A percentile compares a stretch with the other conserved stretches of the same genome.
These are phyloP conservation scores for Laetiporus sulphureus DNA, from an alignment of 1,284 basidiomycete genomes.

Conservation along the genomic window DNA sequence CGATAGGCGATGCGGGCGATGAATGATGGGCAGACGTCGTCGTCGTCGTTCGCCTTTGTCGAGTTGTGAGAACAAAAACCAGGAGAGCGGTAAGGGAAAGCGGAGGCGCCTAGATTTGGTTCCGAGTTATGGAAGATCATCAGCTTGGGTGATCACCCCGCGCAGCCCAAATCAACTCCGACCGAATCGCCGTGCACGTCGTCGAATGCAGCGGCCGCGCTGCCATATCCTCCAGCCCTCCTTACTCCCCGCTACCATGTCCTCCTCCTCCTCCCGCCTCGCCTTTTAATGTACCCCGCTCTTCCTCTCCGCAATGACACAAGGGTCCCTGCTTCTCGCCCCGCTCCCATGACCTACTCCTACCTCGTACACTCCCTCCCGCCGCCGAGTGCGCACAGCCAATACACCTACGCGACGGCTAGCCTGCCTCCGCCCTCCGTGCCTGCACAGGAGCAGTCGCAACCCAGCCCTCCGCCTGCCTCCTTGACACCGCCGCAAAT, in stretches of 20 bases:
- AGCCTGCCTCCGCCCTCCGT: neutral
- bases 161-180: constrained; percentile 1
- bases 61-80: too few species aligned
- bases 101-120: constrained; percentile 8
- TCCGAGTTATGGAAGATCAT: constrained; percentile 7
- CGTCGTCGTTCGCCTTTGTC: too few species aligned
- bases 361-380: constrained; percentile 1
- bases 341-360: constrained; percentile 1
- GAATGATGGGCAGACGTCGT: too few species aligned
- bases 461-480: constrained; percentile 8
- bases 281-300: constrained; percentile 4
- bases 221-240: constrained; percentile 2
- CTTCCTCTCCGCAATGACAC: neutral
- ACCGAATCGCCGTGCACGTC: neutral
- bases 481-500: constrained; percentile 3
- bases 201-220: neutral
- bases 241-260: constrained; percentile 2
- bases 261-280: neutral
- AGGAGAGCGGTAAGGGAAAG: neutral
- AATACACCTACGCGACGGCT: neutral
- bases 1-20: too few species aligned
- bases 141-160: neutral
- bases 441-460: constrained; percentile 6
- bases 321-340: constrained; percentile 1
- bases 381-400: constrained; percentile 1